A percentile compares a stretch with the other conserved stretches of the same genome.
Conservation (phyloP, 257 asterid species). For the Coffea eugenioides region DNA sequence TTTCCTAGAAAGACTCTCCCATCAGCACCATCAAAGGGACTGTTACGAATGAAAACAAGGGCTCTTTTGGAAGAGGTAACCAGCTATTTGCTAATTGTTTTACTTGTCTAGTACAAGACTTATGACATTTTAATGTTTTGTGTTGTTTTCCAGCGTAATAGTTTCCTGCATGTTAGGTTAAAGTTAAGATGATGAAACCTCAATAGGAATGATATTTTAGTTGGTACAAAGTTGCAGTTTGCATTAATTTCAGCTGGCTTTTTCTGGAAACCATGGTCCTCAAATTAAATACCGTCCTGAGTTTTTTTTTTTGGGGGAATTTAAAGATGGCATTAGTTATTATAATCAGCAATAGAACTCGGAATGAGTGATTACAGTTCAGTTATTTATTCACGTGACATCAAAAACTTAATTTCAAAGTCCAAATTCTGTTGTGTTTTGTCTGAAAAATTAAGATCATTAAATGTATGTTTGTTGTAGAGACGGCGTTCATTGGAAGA, state of each 20-base stretch:
- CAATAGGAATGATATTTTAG: neutral
- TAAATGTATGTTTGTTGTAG: constrained; percentile 41
- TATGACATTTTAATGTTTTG: neutral
- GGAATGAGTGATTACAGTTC: neutral
- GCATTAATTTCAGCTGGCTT: neutral
- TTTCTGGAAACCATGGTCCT: neutral
- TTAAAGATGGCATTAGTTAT: neutral
- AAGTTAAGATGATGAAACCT: constrained; percentile 5
- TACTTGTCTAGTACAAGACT: neutral
- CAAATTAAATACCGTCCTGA: neutral
- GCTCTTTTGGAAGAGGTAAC: constrained; percentile 91
- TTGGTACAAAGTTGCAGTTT: neutral
- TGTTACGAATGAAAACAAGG: constrained; percentile 75
- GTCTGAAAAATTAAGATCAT: neutral
- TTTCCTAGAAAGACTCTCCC: constrained; percentile 74
- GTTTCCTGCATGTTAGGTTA: neutral
- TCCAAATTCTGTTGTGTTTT: constrained; percentile 2
- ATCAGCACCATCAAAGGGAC: constrained; percentile 91
- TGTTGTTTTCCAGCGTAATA: neutral
- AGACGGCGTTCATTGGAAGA: constrained; percentile 86
- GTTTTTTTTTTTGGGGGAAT: neutral
- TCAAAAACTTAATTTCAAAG: neutral
- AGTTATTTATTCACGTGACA: neutral
- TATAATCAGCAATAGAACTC: neutral
- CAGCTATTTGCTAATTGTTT: neutral